Evolutionary conservation across 2,329 filamentous ascomycete genomes (phyloP).

Genomic region (Botrytis aclada): DNA sequence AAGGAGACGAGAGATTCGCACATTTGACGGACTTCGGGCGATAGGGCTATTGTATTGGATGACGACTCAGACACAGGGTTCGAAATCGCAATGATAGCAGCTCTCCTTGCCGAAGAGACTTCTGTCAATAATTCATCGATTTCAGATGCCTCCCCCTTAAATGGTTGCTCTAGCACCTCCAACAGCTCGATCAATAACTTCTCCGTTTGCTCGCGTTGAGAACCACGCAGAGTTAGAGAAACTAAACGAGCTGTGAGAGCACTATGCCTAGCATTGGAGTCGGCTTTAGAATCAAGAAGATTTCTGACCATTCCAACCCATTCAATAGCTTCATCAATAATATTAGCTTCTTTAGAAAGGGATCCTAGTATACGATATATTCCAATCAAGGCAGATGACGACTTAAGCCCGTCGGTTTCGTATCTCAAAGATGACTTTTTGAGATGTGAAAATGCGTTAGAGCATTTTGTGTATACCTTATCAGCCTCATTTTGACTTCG

Average conservation of each 20-base stretch:
- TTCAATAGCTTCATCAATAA: slow-evolving; percentile 50
- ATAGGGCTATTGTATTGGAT: slow-evolving; percentile 15
- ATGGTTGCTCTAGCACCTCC: slow-evolving; percentile 53
- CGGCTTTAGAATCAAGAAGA: slow-evolving; percentile 24
- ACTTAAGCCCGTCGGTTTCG: slow-evolving; percentile 23
- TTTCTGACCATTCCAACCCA: slow-evolving; percentile 50
- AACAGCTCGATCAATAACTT: slow-evolving; percentile 48
- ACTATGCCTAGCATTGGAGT: slow-evolving; percentile 40
- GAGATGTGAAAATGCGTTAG: slow-evolving; percentile 27
- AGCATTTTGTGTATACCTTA: slow-evolving; percentile 30
- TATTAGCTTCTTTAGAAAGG: slow-evolving; percentile 46
- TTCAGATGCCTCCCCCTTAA: slow-evolving; percentile 57
- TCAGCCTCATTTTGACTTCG: slow-evolving; percentile 39
- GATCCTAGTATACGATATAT: slow-evolving; percentile 51
- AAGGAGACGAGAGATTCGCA: slow-evolving; percentile 56
- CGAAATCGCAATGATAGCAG: slow-evolving; percentile 43
- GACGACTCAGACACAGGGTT: neutral
- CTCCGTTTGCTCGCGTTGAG: slow-evolving; percentile 42
- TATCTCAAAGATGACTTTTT: slow-evolving; percentile 26
- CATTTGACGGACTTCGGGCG: slow-evolving; percentile 37
- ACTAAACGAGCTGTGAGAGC: slow-evolving; percentile 55
- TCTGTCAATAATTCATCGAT: slow-evolving; percentile 60
- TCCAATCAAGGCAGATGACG: slow-evolving; percentile 25
- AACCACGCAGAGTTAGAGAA: slow-evolving; percentile 50
- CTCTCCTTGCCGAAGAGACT: slow-evolving; percentile 54